Evolutionary conservation across 805 yeast species (phyloP).

Genomic region (Maudiozyma bulderi): DNA sequence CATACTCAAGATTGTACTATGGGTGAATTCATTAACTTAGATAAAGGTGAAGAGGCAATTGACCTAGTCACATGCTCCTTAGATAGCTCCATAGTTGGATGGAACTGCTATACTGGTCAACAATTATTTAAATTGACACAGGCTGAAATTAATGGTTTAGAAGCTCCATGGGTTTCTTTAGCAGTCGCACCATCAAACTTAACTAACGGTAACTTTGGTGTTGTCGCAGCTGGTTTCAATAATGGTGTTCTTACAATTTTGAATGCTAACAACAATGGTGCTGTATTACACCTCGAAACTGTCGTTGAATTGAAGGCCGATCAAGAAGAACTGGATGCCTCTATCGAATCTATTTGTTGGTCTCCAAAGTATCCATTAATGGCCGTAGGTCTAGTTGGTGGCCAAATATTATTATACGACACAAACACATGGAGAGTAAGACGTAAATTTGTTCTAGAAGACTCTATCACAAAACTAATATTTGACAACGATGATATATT

Average conservation of each 20-base stretch:
- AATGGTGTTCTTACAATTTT: slow-evolving; percentile 81
- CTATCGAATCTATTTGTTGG: slow-evolving; percentile 80
- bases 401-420: slow-evolving; percentile 76
- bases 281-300: slow-evolving; percentile 53
- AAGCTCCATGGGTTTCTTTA: slow-evolving; percentile 84
- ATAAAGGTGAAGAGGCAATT: slow-evolving; percentile 46
- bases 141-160: slow-evolving; percentile 58
- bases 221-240: slow-evolving; percentile 74
- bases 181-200: slow-evolving; percentile 29
- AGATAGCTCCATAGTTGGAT: slow-evolving; percentile 76
- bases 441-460: slow-evolving; percentile 57
- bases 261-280: slow-evolving; percentile 58
- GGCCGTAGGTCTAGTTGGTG: slow-evolving; percentile 86
- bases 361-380: slow-evolving; percentile 51
- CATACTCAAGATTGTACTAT: slow-evolving; percentile 75
- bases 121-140: slow-evolving; percentile 58
- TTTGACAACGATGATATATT: slow-evolving; percentile 53
- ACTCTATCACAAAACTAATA: slow-evolving; percentile 71
- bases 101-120: slow-evolving; percentile 80
- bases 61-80: slow-evolving; percentile 69
- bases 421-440: slow-evolving; percentile 81
- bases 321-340: slow-evolving; percentile 53
- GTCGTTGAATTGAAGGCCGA: slow-evolving; percentile 49
- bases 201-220: slow-evolving; percentile 39
- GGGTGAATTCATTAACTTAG: slow-evolving; percentile 62